Evolutionary conservation across 2,329 filamentous ascomycete species (phyloP).

Genomic region (Nigrospora osmanthi): DNA sequence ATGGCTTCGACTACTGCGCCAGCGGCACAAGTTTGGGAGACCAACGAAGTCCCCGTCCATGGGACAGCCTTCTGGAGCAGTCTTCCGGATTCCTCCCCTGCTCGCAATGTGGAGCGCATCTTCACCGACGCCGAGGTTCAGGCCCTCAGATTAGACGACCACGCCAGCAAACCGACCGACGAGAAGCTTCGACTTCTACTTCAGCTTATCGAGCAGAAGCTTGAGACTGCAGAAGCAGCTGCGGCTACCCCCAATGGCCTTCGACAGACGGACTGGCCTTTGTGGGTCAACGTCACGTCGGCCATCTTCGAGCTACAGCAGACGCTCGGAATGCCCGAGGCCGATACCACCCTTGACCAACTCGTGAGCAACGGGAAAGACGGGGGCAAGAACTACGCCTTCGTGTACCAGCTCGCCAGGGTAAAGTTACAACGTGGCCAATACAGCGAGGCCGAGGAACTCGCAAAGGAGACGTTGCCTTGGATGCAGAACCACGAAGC

Average conservation of each 20-base stretch:
- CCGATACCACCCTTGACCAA: not conserved
- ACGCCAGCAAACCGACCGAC: not conserved
- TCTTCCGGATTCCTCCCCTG: not conserved
- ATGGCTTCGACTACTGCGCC: no score
- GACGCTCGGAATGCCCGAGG: not conserved
- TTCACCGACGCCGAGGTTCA: not conserved
- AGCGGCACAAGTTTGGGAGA: not conserved
- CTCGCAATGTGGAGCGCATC: not conserved
- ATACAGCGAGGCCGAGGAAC: not conserved
- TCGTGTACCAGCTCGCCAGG: not conserved
- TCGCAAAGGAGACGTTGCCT: not conserved
- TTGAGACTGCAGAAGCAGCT: not conserved
- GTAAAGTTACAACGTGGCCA: not conserved
- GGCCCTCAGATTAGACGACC: not conserved
- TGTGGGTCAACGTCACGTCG: not conserved
- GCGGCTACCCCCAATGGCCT: not conserved
- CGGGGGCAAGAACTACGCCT: not conserved
- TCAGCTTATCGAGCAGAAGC: not conserved
- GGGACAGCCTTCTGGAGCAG: not conserved
- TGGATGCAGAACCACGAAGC: not conserved
- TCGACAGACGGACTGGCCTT: not conserved
- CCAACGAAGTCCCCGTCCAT: not conserved
- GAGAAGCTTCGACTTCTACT: not conserved
- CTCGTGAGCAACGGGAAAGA: not conserved
- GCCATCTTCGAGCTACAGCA: not conserved